These are phyloP conservation scores for Salvia sclarea DNA, from an alignment of 305 asterid genomes.

Conservation along the genomic window DNA sequence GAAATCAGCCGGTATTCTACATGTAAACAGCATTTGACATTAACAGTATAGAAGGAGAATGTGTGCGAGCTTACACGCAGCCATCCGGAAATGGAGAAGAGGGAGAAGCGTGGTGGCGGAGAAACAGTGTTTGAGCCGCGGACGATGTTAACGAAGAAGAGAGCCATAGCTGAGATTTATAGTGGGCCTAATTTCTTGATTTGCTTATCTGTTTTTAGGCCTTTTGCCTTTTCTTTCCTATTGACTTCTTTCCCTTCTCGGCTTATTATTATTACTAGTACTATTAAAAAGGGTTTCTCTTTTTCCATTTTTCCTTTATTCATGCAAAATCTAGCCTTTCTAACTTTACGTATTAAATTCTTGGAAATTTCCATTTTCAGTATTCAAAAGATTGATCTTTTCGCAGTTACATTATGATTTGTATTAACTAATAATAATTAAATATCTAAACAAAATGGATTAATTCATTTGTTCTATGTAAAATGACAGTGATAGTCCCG, in stretches of 20 bases:
- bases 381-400: too few relatives aligned
- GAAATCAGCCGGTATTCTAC: slow-evolving; percentile 10
- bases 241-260: background rate
- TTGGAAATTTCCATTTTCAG: too few relatives aligned
- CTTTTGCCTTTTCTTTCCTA: background rate
- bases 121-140: slow-evolving; percentile 26
- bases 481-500: too few relatives aligned
- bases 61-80: slow-evolving; percentile 53
- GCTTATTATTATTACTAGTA: too few relatives aligned
- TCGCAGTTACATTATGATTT: too few relatives aligned
- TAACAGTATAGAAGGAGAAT: background rate
- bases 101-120: slow-evolving; percentile 9
- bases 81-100: slow-evolving; percentile 44
- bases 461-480: too few relatives aligned
- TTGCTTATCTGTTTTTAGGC: slow-evolving; percentile 30
- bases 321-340: background rate
- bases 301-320: background rate
- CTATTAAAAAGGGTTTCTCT: background rate
- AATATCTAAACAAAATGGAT: background rate
- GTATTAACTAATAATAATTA: too few relatives aligned
- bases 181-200: slow-evolving; percentile 27
- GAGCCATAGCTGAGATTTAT: slow-evolving; percentile 15
- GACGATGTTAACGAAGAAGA: slow-evolving; percentile 44
- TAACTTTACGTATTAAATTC: background rate
- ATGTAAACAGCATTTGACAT: background rate